Percentiles rank a stretch among this genome's conserved stretches.
These are phyloP conservation scores for Wickerhamiella slavikovae DNA, from an alignment of 805 yeast species.

Conservation along the genomic window DNA sequence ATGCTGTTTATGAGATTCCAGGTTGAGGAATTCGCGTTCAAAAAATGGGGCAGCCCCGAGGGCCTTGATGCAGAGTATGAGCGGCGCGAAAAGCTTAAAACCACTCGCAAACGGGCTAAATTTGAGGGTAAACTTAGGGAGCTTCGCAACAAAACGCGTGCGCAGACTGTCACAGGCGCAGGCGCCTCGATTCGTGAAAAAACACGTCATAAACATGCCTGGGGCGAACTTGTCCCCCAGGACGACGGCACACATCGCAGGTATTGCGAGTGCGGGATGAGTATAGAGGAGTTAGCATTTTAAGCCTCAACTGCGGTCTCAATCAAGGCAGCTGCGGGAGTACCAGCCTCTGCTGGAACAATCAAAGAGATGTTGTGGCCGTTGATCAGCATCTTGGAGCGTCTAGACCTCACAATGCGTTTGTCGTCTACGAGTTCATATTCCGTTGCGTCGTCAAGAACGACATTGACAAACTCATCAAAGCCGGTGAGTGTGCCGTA, in stretches of 20 bases:
- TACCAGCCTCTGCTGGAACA: conserved; percentile 14
- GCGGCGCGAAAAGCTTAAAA: conserved; percentile 49
- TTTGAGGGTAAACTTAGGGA: conserved; percentile 62
- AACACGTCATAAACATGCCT: conserved; percentile 51
- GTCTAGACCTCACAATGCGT: conserved; percentile 11
- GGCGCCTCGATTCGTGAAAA: too few relatives aligned
- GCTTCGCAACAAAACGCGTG: conserved; percentile 81
- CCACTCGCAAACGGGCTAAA: conserved; percentile 55
- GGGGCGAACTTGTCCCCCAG: conserved; percentile 24
- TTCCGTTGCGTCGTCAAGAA: conserved; percentile 64
- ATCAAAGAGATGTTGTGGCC: conserved; percentile 23
- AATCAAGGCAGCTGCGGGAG: conserved; percentile 4
- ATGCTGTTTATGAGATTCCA: conserved; percentile 76
- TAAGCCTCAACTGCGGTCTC: too few relatives aligned
- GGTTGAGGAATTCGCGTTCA: conserved; percentile 80
- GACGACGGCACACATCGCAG: conserved; percentile 10
- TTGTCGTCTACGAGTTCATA: conserved; percentile 16
- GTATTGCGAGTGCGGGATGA: conserved; percentile 9
- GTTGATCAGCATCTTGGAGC: conserved; percentile 19
- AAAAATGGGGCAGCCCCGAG: conserved; percentile 87
- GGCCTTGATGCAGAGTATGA: conserved; percentile 87
- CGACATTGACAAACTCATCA: conserved; percentile 82
- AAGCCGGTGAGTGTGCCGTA: conserved; percentile 80
- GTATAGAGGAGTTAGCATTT: conserved; percentile 7
- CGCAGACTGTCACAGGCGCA: conserved; percentile 59